These are phyloP conservation scores for Pichia phayaonensis DNA, from an alignment of 805 yeast genomes.

Conservation along the genomic window DNA sequence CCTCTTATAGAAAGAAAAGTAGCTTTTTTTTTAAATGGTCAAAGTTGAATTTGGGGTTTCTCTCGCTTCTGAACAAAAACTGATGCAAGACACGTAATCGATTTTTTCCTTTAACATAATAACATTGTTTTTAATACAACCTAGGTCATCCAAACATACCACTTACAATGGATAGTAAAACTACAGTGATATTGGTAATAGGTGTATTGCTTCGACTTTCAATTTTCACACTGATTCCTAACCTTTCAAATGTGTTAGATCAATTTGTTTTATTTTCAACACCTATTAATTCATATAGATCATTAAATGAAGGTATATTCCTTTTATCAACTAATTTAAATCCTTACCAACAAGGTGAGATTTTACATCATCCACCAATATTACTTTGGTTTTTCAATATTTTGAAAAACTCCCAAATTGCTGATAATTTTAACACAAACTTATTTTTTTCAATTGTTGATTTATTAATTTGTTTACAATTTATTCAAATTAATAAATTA, in stretches of 20 bases:
- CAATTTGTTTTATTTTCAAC: slow-evolving; percentile 61
- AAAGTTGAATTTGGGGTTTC: background rate
- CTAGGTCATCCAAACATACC: background rate
- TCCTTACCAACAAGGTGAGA: slow-evolving; percentile 71
- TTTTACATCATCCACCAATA: slow-evolving; percentile 80
- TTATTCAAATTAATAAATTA: slow-evolving; percentile 44
- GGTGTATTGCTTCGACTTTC: slow-evolving; percentile 23
- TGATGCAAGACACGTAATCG: background rate
- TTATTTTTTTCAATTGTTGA: slow-evolving; percentile 55
- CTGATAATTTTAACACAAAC: slow-evolving; percentile 17
- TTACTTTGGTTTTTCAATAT: slow-evolving; percentile 44
- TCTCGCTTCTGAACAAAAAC: background rate
- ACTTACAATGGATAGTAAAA: slow-evolving; percentile 4
- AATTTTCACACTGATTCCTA: slow-evolving; percentile 25
- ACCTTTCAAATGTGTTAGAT: slow-evolving; percentile 30
- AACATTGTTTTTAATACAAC: background rate
- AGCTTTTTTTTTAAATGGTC: no score
- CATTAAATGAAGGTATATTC: slow-evolving; percentile 60
- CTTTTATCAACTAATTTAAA: slow-evolving; percentile 47
- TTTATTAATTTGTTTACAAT: slow-evolving; percentile 43
- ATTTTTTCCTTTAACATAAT: background rate
- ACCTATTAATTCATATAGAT: slow-evolving; percentile 61
- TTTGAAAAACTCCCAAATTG: slow-evolving; percentile 22
- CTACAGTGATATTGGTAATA: slow-evolving; percentile 10
- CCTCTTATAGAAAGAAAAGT: background rate